Evolutionary conservation across 495 filamentous ascomycete species (phyloP).

Genomic region (Penicillium diatomitis): DNA sequence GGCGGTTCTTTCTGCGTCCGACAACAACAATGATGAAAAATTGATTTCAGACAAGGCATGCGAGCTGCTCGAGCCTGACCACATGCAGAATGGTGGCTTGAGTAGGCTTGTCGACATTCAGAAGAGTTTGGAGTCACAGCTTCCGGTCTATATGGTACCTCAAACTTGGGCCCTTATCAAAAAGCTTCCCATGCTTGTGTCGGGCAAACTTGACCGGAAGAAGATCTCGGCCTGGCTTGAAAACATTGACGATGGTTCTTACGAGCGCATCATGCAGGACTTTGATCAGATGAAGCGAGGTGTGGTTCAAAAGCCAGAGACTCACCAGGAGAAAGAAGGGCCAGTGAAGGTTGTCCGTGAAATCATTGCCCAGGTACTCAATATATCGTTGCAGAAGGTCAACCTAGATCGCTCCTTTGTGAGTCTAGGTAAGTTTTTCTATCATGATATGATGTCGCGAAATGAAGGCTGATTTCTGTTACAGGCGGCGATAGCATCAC

Average conservation of each 20-base stretch:
- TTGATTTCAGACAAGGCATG: conserved; percentile 25
- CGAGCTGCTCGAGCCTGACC: conserved; percentile 24
- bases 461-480: not conserved
- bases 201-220: conserved; percentile 43
- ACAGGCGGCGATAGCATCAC: conserved; percentile 40
- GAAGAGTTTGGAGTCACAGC: conserved; percentile 23
- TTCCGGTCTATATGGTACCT: conserved; percentile 44
- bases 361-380: conserved; percentile 42
- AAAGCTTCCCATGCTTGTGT: conserved; percentile 38
- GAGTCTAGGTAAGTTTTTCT: conserved; percentile 27
- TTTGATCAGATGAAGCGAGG: conserved; percentile 25
- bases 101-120: conserved; percentile 28
- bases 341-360: conserved; percentile 23
- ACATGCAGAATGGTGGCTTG: conserved; percentile 17
- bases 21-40: conserved; percentile 18
- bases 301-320: conserved; percentile 15
- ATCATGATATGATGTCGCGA: too few relatives aligned
- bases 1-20: conserved; percentile 32
- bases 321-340: conserved; percentile 16
- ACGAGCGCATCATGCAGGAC: conserved; percentile 32
- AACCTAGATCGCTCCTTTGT: conserved; percentile 34
- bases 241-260: conserved; percentile 24
- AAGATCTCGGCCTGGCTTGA: conserved; percentile 37
- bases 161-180: conserved; percentile 36
- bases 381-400: conserved; percentile 30